Percentiles rank a stretch among this genome's conserved stretches.
Conservation (phyloP, 441 rosid genomes). For the Breynia disticha region DNA sequence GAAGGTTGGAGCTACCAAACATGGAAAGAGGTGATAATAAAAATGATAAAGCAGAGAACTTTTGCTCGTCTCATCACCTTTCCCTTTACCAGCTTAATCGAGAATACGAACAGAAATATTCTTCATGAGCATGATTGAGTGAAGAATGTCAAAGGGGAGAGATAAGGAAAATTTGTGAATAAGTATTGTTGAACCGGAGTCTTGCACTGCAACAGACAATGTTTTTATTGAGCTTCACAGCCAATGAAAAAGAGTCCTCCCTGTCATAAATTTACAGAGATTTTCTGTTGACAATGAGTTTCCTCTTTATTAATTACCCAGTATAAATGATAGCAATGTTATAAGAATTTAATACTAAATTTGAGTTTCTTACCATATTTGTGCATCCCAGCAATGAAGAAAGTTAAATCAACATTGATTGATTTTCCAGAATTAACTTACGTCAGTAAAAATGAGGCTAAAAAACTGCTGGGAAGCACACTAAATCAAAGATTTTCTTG, state of each 20-base stretch:
- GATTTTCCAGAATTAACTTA: too few relatives aligned
- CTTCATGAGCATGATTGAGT: slow-evolving; percentile 3
- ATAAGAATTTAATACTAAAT: slow-evolving; percentile 12
- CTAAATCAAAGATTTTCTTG: too few relatives aligned
- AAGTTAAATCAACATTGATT: too few relatives aligned
- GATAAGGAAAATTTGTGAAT: slow-evolving; percentile 4
- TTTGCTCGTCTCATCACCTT: background rate
- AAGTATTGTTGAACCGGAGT: slow-evolving; percentile 7
- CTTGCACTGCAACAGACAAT: slow-evolving; percentile 8
- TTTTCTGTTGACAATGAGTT: slow-evolving; percentile 17
- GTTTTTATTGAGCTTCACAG: slow-evolving; percentile 16
- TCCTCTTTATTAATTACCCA: slow-evolving; percentile 26
- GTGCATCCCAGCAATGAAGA: slow-evolving; percentile 7
- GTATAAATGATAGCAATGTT: slow-evolving; percentile 10
- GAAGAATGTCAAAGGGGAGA: slow-evolving; percentile 4
- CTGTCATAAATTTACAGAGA: slow-evolving; percentile 19
- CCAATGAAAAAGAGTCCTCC: slow-evolving; percentile 12
- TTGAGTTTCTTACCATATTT: slow-evolving; percentile 20
- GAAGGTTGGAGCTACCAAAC: slow-evolving; percentile 5
- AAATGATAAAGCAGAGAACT: slow-evolving; percentile 6
- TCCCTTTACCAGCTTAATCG: slow-evolving; percentile 5
- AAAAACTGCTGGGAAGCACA: too few relatives aligned
- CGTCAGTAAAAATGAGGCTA: too few relatives aligned
- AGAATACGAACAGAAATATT: slow-evolving; percentile 9
- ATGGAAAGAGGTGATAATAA: slow-evolving; percentile 12